phyloP scores from a whole-genome alignment of 768 basidiomycete species.

The Trametes elegans region DNA sequence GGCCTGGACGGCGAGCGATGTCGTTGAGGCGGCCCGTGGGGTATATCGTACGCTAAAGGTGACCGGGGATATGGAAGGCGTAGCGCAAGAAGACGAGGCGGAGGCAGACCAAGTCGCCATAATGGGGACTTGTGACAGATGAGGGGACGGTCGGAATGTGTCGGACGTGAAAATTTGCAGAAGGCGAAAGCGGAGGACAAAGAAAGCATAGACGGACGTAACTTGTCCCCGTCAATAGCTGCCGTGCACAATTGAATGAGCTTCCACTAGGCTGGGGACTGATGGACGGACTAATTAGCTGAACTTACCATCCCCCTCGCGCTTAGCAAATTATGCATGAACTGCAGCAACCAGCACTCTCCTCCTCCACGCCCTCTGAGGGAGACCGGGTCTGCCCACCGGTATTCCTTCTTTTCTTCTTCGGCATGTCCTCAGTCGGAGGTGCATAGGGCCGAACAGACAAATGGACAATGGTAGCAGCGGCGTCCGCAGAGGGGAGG shows the following conservation, averaged over 20 bases:
- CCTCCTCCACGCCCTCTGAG: conserved; percentile 23
- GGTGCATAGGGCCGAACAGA: conserved; percentile 63
- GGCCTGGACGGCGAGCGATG: conserved; percentile 1
- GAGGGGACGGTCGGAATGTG: background rate
- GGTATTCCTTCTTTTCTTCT: conserved; percentile 43
- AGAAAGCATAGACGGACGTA: background rate
- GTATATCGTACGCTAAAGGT: conserved; percentile 19
- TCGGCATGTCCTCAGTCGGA: conserved; percentile 49
- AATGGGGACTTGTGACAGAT: too few relatives aligned
- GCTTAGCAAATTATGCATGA: conserved; percentile 40
- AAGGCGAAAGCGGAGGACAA: background rate
- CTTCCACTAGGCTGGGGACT: background rate
- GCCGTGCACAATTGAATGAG: background rate
- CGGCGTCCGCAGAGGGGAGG: conserved; percentile 27
- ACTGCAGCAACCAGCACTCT: conserved; percentile 34
- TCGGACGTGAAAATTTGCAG: background rate
- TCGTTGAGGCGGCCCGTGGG: background rate
- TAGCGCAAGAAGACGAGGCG: background rate
- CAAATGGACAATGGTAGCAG: conserved; percentile 71
- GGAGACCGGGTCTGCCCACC: conserved; percentile 16
- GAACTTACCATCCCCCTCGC: background rate
- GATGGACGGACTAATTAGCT: background rate
- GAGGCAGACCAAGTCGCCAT: too few relatives aligned
- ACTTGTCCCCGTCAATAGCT: background rate
- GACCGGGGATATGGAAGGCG: background rate